A percentile compares a stretch with the other conserved stretches of the same genome.
phyloP scores from a whole-genome alignment of 1,284 basidiomycete species.

The Sanghuangporus baumii region DNA sequence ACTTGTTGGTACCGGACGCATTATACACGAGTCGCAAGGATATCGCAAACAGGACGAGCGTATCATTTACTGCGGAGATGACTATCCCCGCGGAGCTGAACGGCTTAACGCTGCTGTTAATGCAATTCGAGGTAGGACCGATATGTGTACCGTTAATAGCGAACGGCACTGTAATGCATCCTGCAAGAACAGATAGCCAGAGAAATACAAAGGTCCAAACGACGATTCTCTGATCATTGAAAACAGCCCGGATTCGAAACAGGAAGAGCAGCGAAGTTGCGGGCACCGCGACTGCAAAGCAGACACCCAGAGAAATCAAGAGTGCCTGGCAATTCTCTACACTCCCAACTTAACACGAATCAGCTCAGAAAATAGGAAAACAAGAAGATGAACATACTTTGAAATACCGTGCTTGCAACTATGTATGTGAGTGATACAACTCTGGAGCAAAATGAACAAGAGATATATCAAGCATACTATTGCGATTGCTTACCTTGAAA shows the following conservation, averaged over 20 bases:
- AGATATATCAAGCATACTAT: neutral
- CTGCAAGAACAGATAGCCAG: slow-evolving; percentile 12
- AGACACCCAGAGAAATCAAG: neutral
- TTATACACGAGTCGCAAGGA: slow-evolving; percentile 5
- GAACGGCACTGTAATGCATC: slow-evolving; percentile 13
- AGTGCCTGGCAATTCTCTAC: neutral
- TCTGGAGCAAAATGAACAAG: neutral
- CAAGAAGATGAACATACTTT: slow-evolving; percentile 8
- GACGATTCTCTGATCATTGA: neutral
- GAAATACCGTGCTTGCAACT: slow-evolving; percentile 10
- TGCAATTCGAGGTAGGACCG: neutral
- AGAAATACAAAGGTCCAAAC: slow-evolving; percentile 2
- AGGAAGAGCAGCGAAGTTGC: slow-evolving; percentile 15
- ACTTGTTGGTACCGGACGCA: neutral
- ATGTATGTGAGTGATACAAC: slow-evolving; percentile 12
- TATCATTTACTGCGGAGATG: neutral
- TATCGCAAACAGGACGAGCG: slow-evolving; percentile 11
- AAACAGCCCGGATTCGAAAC: slow-evolving; percentile 15
- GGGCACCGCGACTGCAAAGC: slow-evolving; percentile 7
- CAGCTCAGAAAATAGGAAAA: neutral
- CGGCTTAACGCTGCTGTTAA: neutral
- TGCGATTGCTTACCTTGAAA: slow-evolving; percentile 23
- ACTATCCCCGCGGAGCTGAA: neutral
- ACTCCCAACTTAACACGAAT: neutral
- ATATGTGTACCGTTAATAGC: slow-evolving; percentile 9